Evolutionary conservation across 352 stramenopile genomes (phyloP).

Genomic region (Globisporangium lucens): DNA sequence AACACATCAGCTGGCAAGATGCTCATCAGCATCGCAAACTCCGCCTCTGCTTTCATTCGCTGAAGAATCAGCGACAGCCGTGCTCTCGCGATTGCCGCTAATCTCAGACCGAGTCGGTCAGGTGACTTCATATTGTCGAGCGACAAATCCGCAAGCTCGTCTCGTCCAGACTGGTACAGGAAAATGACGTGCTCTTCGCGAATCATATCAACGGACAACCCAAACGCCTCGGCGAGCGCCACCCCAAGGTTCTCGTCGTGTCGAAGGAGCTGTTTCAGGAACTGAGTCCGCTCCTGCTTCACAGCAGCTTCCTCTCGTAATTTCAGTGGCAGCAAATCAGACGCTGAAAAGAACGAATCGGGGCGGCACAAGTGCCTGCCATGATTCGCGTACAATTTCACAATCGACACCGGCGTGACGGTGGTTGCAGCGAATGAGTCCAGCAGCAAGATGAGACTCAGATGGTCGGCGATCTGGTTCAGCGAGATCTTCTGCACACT

Average conservation of each 20-base stretch:
- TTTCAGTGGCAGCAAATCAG: neutral
- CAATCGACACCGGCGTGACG: conserved; percentile 67
- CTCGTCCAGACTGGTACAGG: conserved; percentile 72
- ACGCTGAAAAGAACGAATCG: conserved; percentile 45
- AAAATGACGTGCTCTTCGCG: conserved; percentile 80
- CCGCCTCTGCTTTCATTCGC: conserved; percentile 70
- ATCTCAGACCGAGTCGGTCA: conserved; percentile 48
- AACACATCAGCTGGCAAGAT: conserved; percentile 77
- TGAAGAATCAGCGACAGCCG: conserved; percentile 68
- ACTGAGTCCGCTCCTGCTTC: conserved; percentile 50
- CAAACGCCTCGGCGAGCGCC: conserved; percentile 67
- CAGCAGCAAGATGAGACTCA: conserved; percentile 73
- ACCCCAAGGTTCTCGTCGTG: conserved; percentile 65
- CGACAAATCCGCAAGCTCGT: conserved; percentile 64
- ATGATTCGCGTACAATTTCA: conserved; percentile 54
- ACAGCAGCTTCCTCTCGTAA: conserved; percentile 27
- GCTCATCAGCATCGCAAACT: conserved; percentile 82
- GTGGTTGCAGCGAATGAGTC: conserved; percentile 75
- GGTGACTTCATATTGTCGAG: conserved; percentile 72
- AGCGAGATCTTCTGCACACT: conserved; percentile 36
- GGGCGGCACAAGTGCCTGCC: conserved; percentile 51
- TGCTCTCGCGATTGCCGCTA: conserved; percentile 69
- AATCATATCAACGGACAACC: conserved; percentile 65
- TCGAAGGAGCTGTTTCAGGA: conserved; percentile 69
- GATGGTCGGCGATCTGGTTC: conserved; percentile 51